Percentiles rank a stretch among this genome's conserved stretches.
Conservation (phyloP, 768 basidiomycete species). For the Lactarius hengduanensis region DNA sequence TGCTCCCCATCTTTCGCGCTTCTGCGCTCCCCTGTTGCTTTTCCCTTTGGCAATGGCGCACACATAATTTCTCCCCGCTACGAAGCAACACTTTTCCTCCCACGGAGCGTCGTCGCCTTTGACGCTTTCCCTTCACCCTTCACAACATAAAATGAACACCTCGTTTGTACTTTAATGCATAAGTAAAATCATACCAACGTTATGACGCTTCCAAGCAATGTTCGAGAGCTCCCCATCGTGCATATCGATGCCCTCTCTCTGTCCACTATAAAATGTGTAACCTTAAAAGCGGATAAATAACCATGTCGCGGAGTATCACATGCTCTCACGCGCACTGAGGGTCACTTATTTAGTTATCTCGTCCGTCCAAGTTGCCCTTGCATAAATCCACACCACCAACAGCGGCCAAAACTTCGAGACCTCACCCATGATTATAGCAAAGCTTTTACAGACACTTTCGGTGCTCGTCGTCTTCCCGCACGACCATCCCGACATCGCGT, state of each 20-base stretch:
- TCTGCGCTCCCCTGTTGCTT: background rate
- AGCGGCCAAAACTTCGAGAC: background rate
- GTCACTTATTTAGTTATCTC: background rate
- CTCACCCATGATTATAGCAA: conserved; percentile 21
- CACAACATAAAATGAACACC: background rate
- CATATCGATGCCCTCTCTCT: too few species aligned
- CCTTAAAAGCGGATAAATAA: too few species aligned
- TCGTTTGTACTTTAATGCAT: background rate
- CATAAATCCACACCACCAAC: background rate
- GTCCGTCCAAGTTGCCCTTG: background rate
- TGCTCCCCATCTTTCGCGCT: background rate
- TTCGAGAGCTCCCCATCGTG: too few species aligned
- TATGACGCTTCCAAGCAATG: background rate
- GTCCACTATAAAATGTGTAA: too few species aligned
- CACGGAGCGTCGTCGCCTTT: background rate
- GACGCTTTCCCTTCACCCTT: background rate
- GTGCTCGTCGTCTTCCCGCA: conserved; percentile 47
- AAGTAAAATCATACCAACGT: background rate
- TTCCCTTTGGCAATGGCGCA: too few species aligned
- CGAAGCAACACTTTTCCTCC: background rate
- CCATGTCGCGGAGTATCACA: background rate
- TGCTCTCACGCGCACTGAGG: background rate
- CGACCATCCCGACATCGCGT: conserved; percentile 39
- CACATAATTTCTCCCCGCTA: background rate
- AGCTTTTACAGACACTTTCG: conserved; percentile 23